Conservation (phyloP, 1,284 basidiomycete genomes). For the Ustilago sp. region DNA sequence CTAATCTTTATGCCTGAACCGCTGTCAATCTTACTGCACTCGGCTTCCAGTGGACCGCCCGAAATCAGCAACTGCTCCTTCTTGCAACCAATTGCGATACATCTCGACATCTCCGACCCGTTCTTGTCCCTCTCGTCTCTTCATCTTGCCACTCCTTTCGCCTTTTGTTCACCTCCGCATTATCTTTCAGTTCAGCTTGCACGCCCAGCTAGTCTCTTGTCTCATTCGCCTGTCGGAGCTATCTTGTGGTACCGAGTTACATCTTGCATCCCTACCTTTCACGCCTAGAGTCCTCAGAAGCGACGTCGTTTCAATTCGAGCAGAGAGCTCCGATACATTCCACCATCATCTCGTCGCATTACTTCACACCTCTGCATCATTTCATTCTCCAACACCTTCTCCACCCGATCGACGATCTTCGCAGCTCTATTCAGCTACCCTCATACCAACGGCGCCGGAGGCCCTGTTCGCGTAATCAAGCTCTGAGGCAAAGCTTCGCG, state of each 20-base stretch:
- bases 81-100: neutral
- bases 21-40: neutral
- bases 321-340: neutral
- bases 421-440: neutral
- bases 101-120: neutral
- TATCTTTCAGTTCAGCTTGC: neutral
- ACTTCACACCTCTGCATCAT: neutral
- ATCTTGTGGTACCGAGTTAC: neutral
- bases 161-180: neutral
- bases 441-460: neutral
- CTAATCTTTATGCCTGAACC: constrained; percentile 6
- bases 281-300: neutral
- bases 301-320: neutral
- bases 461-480: constrained; percentile 3
- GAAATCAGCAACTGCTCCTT: neutral
- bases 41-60: neutral
- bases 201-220: constrained; percentile 1
- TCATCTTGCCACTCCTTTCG: neutral
- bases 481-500: constrained; percentile 5
- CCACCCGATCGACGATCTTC: neutral
- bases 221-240: neutral
- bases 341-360: neutral
- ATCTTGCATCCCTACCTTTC: neutral
- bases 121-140: neutral
- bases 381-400: too few relatives aligned